Evolutionary conservation across 768 basidiomycete species (phyloP).

Genomic region (Lactifluus pinguis): DNA sequence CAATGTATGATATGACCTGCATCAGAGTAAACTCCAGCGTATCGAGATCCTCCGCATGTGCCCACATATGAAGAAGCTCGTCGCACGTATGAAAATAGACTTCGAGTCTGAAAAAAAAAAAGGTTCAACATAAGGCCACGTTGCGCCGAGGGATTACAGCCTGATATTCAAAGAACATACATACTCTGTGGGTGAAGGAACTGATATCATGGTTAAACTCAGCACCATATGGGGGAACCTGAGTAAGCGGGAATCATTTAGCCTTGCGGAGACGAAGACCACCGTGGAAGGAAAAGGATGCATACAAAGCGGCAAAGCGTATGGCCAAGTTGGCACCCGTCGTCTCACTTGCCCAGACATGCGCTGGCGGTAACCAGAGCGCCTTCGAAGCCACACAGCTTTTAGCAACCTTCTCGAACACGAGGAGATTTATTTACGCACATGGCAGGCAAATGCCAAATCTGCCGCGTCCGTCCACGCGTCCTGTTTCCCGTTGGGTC

Average conservation of each 20-base stretch:
- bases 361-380: constrained; percentile 22
- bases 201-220: constrained; percentile 13
- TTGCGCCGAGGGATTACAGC: no score
- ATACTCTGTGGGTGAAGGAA: constrained; percentile 18
- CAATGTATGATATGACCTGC: constrained; percentile 22
- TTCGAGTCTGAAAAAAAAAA: neutral
- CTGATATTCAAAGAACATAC: neutral
- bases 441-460: constrained; percentile 21
- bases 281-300: neutral
- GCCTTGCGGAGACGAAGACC: neutral
- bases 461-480: constrained; percentile 26
- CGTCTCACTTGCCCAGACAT: constrained; percentile 24
- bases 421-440: neutral
- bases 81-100: constrained; percentile 21
- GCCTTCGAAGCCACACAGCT: constrained; percentile 1
- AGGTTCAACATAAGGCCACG: neutral
- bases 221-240: constrained; percentile 19
- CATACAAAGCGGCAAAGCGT: constrained; percentile 21
- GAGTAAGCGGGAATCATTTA: neutral
- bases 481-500: constrained; percentile 21
- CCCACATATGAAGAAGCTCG: constrained; percentile 24
- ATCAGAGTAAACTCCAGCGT: constrained; percentile 21
- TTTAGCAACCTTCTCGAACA: neutral
- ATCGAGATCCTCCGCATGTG: constrained; percentile 23
- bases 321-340: constrained; percentile 21